Evolutionary conservation across 2,329 filamentous ascomycete genomes (phyloP).

Genomic region (Reticulascus tulasneorum): DNA sequence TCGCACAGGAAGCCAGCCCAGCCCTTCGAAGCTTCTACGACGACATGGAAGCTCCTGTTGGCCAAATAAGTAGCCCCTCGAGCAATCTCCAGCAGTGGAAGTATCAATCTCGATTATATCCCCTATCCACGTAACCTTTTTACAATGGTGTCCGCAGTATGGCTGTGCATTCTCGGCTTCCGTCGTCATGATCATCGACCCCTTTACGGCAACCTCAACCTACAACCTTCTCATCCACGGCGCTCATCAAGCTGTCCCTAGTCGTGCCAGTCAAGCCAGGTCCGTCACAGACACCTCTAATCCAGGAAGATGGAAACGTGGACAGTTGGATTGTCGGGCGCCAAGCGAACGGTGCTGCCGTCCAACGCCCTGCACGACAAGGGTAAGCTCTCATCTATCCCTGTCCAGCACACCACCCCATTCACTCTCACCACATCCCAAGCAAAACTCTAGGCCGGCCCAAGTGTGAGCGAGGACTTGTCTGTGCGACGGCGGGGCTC

Average conservation of each 20-base stretch:
- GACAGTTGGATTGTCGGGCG: slow-evolving; percentile 7
- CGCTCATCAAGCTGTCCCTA: too few species aligned
- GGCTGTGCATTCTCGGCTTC: slow-evolving; percentile 1
- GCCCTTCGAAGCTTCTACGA: too few species aligned
- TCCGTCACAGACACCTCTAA: neutral
- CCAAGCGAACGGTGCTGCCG: neutral
- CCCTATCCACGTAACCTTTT: neutral
- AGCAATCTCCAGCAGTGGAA: too few species aligned
- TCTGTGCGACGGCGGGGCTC: slow-evolving; percentile 1
- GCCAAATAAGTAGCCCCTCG: too few species aligned
- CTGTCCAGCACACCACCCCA: neutral
- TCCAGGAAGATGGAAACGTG: slow-evolving; percentile 8
- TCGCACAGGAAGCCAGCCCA: too few species aligned
- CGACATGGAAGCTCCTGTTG: too few species aligned
- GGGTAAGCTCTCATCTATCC: slow-evolving; percentile 2
- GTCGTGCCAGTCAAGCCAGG: neutral
- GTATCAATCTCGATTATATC: too few species aligned
- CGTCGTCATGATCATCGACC: too few species aligned
- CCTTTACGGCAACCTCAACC: too few species aligned
- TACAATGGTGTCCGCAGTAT: neutral
- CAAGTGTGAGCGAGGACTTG: slow-evolving; percentile 2
- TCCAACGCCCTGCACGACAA: neutral
- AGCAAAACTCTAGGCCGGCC: neutral
- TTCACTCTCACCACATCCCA: neutral
- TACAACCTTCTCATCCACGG: slow-evolving; percentile 1